Evolutionary conservation across 495 filamentous ascomycete species (phyloP).

Genomic region (Podospora pseudocomata): DNA sequence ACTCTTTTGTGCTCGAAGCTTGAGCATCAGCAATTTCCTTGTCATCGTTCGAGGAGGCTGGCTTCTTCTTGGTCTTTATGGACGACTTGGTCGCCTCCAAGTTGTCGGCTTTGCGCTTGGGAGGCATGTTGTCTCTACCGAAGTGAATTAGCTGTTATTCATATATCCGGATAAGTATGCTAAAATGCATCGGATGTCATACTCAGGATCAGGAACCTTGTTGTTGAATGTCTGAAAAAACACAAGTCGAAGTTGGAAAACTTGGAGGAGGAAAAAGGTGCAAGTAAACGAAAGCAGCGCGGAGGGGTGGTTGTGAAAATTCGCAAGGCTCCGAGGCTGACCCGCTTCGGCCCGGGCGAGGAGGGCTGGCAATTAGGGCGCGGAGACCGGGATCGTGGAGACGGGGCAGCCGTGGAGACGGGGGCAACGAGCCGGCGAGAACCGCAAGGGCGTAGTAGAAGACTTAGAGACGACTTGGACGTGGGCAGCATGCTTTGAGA

Average conservation of each 20-base stretch:
- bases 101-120: not conserved
- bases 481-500: not conserved
- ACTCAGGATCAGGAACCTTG: no score
- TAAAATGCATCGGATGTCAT: no score
- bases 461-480: no score
- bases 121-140: not conserved
- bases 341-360: not conserved
- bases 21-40: not conserved
- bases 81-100: not conserved
- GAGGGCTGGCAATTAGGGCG: not conserved
- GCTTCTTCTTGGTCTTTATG: not conserved
- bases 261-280: not conserved
- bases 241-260: no score
- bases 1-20: not conserved
- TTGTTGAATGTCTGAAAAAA: no score
- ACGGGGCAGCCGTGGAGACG: no score
- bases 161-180: no score
- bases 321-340: not conserved
- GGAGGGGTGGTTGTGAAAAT: not conserved
- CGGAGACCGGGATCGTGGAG: no score
- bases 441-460: no score
- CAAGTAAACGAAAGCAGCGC: not conserved
- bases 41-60: not conserved
- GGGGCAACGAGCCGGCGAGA: no score
- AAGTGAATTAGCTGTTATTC: no score